phyloP scores from a whole-genome alignment of 1,284 basidiomycete genomes.

The Apiotrichum mycotoxinovorans region DNA sequence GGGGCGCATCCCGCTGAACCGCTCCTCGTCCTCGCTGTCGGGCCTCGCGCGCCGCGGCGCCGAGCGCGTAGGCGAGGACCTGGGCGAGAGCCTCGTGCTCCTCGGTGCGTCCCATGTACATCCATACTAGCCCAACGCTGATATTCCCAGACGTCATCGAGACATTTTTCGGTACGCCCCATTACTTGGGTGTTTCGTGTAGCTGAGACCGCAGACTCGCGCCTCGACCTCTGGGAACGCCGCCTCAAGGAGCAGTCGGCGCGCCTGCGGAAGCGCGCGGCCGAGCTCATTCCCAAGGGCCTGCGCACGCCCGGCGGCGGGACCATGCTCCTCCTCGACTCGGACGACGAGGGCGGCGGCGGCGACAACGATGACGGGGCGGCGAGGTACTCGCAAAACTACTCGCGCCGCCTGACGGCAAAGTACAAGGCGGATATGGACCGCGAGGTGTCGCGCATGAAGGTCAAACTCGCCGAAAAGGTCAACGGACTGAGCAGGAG shows the following conservation, averaged over 20 bases:
- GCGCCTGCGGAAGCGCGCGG: slow-evolving; percentile 71
- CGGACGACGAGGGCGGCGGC: slow-evolving; percentile 19
- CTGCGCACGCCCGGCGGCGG: slow-evolving; percentile 51
- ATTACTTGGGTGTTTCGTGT: not conserved
- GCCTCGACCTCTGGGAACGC: slow-evolving; percentile 82
- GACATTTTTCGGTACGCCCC: slow-evolving; percentile 46
- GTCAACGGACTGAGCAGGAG: slow-evolving; percentile 68
- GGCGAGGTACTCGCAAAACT: not conserved
- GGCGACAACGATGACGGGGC: not conserved
- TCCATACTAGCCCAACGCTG: too few relatives aligned
- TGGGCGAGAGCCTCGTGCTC: slow-evolving; percentile 37
- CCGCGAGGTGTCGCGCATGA: slow-evolving; percentile 76
- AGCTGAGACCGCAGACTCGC: slow-evolving; percentile 59
- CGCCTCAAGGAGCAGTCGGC: slow-evolving; percentile 80
- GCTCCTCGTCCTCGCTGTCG: slow-evolving; percentile 24
- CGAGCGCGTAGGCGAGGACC: slow-evolving; percentile 45
- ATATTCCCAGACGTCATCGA: slow-evolving; percentile 45
- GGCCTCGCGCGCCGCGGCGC: slow-evolving; percentile 32
- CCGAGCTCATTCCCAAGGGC: slow-evolving; percentile 60
- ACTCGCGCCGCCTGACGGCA: slow-evolving; percentile 25
- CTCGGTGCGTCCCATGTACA: slow-evolving; percentile 47
- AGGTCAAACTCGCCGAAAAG: slow-evolving; percentile 57
- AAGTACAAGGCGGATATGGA: slow-evolving; percentile 62
- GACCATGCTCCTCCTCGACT: slow-evolving; percentile 28
- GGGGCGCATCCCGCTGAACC: slow-evolving; percentile 7